These are phyloP conservation scores for Ensete ventricosum DNA, from an alignment of 176 grass and related monocot species.

Conservation along the genomic window DNA sequence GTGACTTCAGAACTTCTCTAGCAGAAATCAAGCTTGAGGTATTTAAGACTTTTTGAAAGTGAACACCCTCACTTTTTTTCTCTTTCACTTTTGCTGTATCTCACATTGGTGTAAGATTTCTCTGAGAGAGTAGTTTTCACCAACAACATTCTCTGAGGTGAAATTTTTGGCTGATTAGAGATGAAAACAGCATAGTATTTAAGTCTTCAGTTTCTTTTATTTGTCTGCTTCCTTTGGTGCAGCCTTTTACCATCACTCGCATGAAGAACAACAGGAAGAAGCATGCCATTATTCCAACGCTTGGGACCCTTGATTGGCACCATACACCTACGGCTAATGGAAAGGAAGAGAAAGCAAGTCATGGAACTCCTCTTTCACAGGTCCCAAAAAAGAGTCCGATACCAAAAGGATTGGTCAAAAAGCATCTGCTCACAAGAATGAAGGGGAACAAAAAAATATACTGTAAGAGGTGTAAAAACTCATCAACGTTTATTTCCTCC, in stretches of 20 bases:
- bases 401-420: neutral
- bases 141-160: too few species aligned
- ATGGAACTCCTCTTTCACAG: neutral
- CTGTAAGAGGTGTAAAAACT: too few species aligned
- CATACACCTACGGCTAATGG: neutral
- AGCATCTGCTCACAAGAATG: neutral
- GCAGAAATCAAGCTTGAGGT: too few species aligned
- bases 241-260: neutral
- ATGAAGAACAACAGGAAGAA: neutral
- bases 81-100: too few species aligned
- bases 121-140: too few species aligned
- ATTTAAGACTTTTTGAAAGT: too few species aligned
- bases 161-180: too few species aligned
- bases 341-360: neutral
- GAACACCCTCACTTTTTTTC: too few species aligned
- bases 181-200: neutral
- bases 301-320: conserved; percentile 1
- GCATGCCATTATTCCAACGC: neutral
- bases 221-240: neutral
- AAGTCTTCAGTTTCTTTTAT: neutral
- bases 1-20: too few species aligned
- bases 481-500: too few species aligned
- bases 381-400: neutral
- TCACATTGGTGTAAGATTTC: too few species aligned
- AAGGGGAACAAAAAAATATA: too few species aligned